phyloP scores from a whole-genome alignment of 176 grass and related monocot genomes.

The Hordeum vulgare region DNA sequence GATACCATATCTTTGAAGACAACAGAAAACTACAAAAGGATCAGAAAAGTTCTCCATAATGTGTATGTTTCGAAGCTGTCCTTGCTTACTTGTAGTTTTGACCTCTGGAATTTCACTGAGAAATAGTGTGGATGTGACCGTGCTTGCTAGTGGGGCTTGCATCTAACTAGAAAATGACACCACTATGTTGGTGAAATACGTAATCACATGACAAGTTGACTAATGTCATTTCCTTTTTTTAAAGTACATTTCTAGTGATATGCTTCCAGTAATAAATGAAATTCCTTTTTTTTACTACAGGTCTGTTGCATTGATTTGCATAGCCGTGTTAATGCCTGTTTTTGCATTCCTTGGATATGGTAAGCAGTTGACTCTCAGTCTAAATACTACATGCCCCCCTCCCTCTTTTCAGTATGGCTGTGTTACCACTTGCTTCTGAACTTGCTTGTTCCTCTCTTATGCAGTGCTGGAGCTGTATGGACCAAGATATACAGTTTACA shows the following conservation, averaged over 20 bases:
- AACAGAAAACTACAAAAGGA: slow-evolving; percentile 66
- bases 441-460: not conserved
- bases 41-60: slow-evolving; percentile 54
- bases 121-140: not conserved
- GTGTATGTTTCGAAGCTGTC: slow-evolving; percentile 40
- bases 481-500: slow-evolving; percentile 61
- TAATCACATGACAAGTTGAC: not conserved
- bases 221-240: not conserved
- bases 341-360: slow-evolving; percentile 77
- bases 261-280: not conserved
- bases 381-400: not conserved
- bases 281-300: slow-evolving; percentile 35
- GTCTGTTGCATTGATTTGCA: slow-evolving; percentile 48
- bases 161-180: not conserved
- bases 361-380: slow-evolving; percentile 31
- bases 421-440: slow-evolving; percentile 1
- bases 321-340: slow-evolving; percentile 67
- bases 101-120: not conserved
- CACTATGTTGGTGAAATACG: not conserved
- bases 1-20: slow-evolving; percentile 68
- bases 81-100: not conserved
- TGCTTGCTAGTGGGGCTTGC: not conserved
- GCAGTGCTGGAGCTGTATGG: slow-evolving; percentile 63
- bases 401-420: not conserved
- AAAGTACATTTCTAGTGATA: not conserved